Evolutionary conservation across 2,329 filamentous ascomycete species (phyloP), one percentile per base, ranked within the genome.

Genomic region (Beauveria varroae): DNA sequence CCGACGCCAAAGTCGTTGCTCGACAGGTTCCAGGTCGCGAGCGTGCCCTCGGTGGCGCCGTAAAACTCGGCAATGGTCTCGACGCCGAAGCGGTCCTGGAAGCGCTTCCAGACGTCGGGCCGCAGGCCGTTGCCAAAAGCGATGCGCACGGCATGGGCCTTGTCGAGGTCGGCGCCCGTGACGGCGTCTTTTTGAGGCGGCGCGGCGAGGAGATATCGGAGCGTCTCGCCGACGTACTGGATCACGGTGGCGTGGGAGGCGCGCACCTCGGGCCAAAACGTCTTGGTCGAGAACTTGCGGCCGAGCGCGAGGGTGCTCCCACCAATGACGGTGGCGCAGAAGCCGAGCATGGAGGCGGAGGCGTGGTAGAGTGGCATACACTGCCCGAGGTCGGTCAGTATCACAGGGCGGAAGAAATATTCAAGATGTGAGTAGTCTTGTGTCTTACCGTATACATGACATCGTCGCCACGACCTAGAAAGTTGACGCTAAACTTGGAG

Each of bases 281-380:
- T 85, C 64, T 82, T 83, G 3, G 88, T 89, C 2, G 89, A 92
- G 76, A 96, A 96, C 67, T 88, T 90, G 66, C 84, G 86, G 51
- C 89, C 89, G 16, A 96, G 75, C 30, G 89, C 83, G 56, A 93
- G 76, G 0, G 91, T 89, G 41, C 80, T 81, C 44, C 87, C 88
- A 1, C 75, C 74, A 56, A 81, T 71, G 41, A 95, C 72, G 26
- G 83, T 81, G 52, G 84, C 78, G 54, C 81, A 73, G 63, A 93
- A 83, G 26, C 87, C 90, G 49, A 96, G 79, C 7, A 95, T 68
- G 5, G 84, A 77, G 12, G 89, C 92, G 0, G 91, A 91, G 46
- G 88, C 88, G 76, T 96, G 92, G 70, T 96, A 96, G 6, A 96
- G 79, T 0, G 92, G 92, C 90, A 96, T 96, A 61, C 87, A 87